A percentile compares a stretch with the other conserved stretches of the same genome.
Conservation (phyloP, 1,284 basidiomycete genomes). For the Tranzscheliella williamsii region DNA sequence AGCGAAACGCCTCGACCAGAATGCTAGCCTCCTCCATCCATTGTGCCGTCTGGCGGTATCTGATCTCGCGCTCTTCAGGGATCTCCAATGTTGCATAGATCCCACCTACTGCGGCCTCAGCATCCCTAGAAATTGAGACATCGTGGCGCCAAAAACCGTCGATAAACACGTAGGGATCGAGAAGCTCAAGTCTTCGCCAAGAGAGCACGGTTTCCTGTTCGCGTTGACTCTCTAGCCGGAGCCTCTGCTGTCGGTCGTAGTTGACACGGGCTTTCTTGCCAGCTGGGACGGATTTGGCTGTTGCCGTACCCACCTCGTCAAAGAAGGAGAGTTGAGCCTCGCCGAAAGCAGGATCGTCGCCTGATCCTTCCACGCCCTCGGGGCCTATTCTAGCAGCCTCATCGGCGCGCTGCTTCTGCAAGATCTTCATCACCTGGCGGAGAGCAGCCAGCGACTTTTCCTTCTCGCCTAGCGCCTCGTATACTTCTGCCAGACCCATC, state of each 20-base stretch:
- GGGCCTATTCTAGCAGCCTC: slow-evolving; percentile 1
- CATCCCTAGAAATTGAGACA: slow-evolving; percentile 35
- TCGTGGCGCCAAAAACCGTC: slow-evolving; percentile 50
- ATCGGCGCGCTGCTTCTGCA: slow-evolving; percentile 11
- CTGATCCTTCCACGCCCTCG: background rate
- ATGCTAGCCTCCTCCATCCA: slow-evolving; percentile 85
- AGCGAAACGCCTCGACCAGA: slow-evolving; percentile 82
- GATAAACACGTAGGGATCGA: slow-evolving; percentile 48
- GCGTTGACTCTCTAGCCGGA: slow-evolving; percentile 45
- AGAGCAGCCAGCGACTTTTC: slow-evolving; percentile 82
- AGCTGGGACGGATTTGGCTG: slow-evolving; percentile 5
- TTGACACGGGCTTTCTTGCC: slow-evolving; percentile 23
- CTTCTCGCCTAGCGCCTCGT: slow-evolving; percentile 76
- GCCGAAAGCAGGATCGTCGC: background rate
- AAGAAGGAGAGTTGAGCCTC: slow-evolving; percentile 41
- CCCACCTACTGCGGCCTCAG: slow-evolving; percentile 9
- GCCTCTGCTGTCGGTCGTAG: slow-evolving; percentile 29
- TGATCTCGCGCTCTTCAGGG: slow-evolving; percentile 9
- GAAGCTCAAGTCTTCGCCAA: slow-evolving; percentile 42
- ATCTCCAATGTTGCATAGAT: slow-evolving; percentile 4
- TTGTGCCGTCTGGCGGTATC: slow-evolving; percentile 61
- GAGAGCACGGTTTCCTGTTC: slow-evolving; percentile 53
- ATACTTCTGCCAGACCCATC: slow-evolving; percentile 73
- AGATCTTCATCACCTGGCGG: slow-evolving; percentile 67
- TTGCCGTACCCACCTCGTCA: slow-evolving; percentile 28